These are phyloP conservation scores for Coniosporium tulheliwenetii DNA, from an alignment of 2,329 filamentous ascomycete species.

Conservation along the genomic window DNA sequence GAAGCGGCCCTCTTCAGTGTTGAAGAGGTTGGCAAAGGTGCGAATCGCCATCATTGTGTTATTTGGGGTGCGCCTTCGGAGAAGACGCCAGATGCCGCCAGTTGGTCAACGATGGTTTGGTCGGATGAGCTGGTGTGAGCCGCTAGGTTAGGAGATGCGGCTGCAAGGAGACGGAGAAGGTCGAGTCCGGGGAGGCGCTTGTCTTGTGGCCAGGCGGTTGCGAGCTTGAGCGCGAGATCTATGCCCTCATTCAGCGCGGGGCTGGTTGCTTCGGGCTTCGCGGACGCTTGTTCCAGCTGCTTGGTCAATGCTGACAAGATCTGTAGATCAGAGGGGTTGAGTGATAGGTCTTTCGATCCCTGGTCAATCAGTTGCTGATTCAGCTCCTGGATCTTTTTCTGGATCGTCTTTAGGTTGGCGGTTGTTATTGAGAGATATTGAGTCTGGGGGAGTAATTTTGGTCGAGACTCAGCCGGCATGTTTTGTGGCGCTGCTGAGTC, in stretches of 20 bases:
- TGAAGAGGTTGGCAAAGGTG: conserved; percentile 70
- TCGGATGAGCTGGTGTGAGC: conserved; percentile 36
- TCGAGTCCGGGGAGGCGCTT: conserved; percentile 76
- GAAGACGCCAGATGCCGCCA: conserved; percentile 44
- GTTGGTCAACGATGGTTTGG: conserved; percentile 38
- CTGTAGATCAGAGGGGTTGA: conserved; percentile 57
- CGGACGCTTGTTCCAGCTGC: conserved; percentile 40
- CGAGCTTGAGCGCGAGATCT: conserved; percentile 52
- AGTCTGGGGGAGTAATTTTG: conserved; percentile 59
- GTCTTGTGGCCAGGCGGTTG: conserved; percentile 63
- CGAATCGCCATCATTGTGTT: conserved; percentile 78
- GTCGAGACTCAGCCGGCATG: conserved; percentile 21
- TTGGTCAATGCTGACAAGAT: conserved; percentile 45
- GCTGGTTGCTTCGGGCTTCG: conserved; percentile 22
- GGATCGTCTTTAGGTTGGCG: conserved; percentile 53
- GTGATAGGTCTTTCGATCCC: conserved; percentile 55
- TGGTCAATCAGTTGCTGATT: conserved; percentile 58
- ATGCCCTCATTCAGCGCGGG: conserved; percentile 38
- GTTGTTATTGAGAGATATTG: conserved; percentile 63
- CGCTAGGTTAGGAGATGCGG: conserved; percentile 49
- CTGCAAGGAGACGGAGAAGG: conserved; percentile 67
- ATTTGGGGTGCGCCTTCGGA: conserved; percentile 51
- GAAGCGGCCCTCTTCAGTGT: conserved; percentile 51
- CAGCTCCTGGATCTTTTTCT: conserved; percentile 60
- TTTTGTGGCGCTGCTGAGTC: conserved; percentile 18